Conservation (phyloP, 805 yeast genomes). For the Candida coquimbonensis region DNA sequence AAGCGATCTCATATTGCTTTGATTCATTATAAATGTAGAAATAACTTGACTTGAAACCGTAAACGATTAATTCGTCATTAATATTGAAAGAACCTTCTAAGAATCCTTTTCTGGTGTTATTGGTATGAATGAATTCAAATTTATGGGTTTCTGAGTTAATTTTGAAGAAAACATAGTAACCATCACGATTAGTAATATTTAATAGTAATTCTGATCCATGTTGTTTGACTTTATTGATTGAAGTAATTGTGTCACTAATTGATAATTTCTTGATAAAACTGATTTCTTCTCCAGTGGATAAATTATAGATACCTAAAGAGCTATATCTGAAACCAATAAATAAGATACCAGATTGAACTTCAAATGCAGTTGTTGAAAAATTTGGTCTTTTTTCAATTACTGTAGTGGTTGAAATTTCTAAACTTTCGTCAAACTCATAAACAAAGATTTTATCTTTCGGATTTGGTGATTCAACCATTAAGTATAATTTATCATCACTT, state of each 20-base stretch:
- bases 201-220: conserved; percentile 17
- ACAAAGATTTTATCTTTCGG: conserved; percentile 47
- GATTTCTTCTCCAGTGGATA: conserved; percentile 22
- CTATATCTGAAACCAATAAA: conserved; percentile 70
- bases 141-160: conserved; percentile 20
- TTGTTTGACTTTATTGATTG: conserved; percentile 35
- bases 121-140: conserved; percentile 39
- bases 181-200: conserved; percentile 58
- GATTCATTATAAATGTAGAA: conserved; percentile 84
- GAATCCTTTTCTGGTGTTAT: conserved; percentile 67
- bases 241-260: conserved; percentile 64
- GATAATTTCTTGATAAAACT: conserved; percentile 38
- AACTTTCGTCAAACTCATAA: conserved; percentile 28
- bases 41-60: conserved; percentile 76
- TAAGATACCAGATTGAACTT: conserved; percentile 35
- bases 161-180: conserved; percentile 43
- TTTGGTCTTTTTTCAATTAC: conserved; percentile 35
- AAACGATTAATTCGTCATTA: conserved; percentile 46
- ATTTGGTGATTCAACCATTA: conserved; percentile 62
- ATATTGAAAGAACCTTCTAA: conserved; percentile 61
- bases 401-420: conserved; percentile 21
- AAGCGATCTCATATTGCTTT: conserved; percentile 57
- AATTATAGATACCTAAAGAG: conserved; percentile 49
- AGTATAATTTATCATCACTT: conserved; percentile 24
- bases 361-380: conserved; percentile 55